phyloP scores from a whole-genome alignment of 2,329 filamentous ascomycete genomes.

The Cladosporium phlei region DNA sequence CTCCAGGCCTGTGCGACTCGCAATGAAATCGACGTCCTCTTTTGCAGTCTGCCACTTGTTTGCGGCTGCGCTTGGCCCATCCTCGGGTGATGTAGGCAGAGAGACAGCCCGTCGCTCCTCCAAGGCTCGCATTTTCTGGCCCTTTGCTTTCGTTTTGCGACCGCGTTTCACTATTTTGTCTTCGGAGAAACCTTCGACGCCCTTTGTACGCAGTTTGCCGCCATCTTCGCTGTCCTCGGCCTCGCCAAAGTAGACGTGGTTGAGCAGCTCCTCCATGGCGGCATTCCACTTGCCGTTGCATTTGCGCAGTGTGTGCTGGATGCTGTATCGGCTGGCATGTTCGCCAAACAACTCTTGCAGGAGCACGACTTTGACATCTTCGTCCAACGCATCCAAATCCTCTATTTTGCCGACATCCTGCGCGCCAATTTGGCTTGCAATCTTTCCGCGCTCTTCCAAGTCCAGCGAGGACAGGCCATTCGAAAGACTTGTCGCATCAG shows the following conservation, averaged over 20 bases:
- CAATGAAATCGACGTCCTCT: constrained; percentile 58
- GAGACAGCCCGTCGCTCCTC: constrained; percentile 23
- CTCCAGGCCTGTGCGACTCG: constrained; percentile 46
- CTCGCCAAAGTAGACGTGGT: constrained; percentile 70
- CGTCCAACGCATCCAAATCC: constrained; percentile 42
- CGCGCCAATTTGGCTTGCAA: neutral
- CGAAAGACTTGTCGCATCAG: constrained; percentile 46
- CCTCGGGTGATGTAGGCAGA: constrained; percentile 24
- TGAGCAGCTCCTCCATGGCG: constrained; percentile 76
- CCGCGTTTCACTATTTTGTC: constrained; percentile 44
- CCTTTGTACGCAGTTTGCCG: constrained; percentile 52
- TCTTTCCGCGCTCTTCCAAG: constrained; percentile 16
- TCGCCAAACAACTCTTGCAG: constrained; percentile 69
- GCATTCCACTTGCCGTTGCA: constrained; percentile 61
- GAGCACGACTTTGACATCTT: constrained; percentile 58
- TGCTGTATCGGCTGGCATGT: constrained; percentile 57
- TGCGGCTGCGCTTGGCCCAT: constrained; percentile 16
- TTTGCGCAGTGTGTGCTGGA: constrained; percentile 64
- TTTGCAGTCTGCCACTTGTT: constrained; percentile 58
- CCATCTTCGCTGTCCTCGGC: constrained; percentile 48
- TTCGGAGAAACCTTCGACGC: constrained; percentile 75
- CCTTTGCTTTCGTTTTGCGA: constrained; percentile 44
- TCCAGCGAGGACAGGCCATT: constrained; percentile 40
- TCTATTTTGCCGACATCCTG: constrained; percentile 17
- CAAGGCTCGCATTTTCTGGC: constrained; percentile 32